phyloP scores from a whole-genome alignment of 192 early-diverging fungal species.

The Backusella tarrabulga region DNA sequence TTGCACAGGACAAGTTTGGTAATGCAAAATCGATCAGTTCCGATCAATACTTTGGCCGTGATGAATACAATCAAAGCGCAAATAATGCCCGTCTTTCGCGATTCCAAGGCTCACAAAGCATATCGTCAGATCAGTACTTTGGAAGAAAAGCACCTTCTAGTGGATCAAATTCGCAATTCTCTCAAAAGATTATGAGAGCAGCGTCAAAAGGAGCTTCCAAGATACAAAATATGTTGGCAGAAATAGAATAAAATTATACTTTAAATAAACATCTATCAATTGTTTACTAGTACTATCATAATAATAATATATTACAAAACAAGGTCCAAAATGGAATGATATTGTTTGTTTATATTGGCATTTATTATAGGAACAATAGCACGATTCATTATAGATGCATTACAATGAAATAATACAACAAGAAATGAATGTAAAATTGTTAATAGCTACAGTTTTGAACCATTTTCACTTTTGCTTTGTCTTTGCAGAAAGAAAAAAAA shows the following conservation, averaged over 20 bases:
- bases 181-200: conserved; percentile 45
- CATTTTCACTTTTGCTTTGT: no score
- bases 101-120: conserved; percentile 76
- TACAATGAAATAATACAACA: no score
- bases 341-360: no score
- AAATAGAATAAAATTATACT: background rate
- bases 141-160: conserved; percentile 36
- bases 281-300: no score
- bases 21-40: conserved; percentile 86
- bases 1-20: conserved; percentile 76
- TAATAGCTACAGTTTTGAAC: no score
- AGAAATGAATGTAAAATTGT: no score
- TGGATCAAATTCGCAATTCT: conserved; percentile 26
- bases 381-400: no score
- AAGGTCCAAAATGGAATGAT: no score
- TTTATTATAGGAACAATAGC: no score
- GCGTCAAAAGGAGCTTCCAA: conserved; percentile 50
- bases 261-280: no score
- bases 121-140: conserved; percentile 85
- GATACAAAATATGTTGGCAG: conserved; percentile 37
- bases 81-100: conserved; percentile 48
- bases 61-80: conserved; percentile 58
- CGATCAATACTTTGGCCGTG: conserved; percentile 89
- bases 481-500: no score
- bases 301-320: no score